Evolutionary conservation across 2,329 filamentous ascomycete species (phyloP).

Genomic region (Coleophoma eucalyptorum): DNA sequence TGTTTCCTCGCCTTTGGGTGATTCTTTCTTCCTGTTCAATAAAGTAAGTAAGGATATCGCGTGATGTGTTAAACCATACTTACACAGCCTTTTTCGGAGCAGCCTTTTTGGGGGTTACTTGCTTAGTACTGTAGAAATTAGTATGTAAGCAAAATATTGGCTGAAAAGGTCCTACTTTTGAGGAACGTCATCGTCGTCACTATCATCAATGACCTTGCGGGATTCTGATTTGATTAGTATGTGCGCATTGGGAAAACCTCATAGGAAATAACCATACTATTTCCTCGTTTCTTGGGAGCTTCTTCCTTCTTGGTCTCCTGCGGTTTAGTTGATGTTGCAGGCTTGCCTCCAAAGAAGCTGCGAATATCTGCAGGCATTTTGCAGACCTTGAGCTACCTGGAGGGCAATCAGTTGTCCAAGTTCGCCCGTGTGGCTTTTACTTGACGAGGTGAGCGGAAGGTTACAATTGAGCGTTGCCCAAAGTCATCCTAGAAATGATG

Average conservation of each 20-base stretch:
- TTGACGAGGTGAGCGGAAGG: too few relatives aligned
- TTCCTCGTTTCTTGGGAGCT: slow-evolving; percentile 26
- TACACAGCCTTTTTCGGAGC: slow-evolving; percentile 54
- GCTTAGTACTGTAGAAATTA: slow-evolving; percentile 29
- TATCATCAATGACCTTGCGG: slow-evolving; percentile 76
- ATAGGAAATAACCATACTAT: slow-evolving; percentile 15
- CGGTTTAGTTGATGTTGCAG: slow-evolving; percentile 46
- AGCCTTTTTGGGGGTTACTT: slow-evolving; percentile 51
- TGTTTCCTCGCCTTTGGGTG: slow-evolving; percentile 26
- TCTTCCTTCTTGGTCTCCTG: slow-evolving; percentile 31
- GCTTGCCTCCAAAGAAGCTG: slow-evolving; percentile 82
- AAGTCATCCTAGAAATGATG: background rate
- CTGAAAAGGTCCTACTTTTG: too few relatives aligned
- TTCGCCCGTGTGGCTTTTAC: too few relatives aligned
- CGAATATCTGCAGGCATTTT: slow-evolving; percentile 84
- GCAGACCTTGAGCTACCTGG: background rate
- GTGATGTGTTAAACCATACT: slow-evolving; percentile 13
- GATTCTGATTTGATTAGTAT: slow-evolving; percentile 32
- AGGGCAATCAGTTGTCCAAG: too few relatives aligned
- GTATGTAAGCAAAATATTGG: slow-evolving; percentile 5
- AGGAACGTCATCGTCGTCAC: slow-evolving; percentile 64
- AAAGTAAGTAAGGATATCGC: background rate
- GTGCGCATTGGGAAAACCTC: background rate
- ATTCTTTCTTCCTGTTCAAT: slow-evolving; percentile 21
- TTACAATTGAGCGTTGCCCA: too few relatives aligned